Evolutionary conservation across 2,329 filamentous ascomycete genomes (phyloP).

Genomic region (Aspergillus sp.): DNA sequence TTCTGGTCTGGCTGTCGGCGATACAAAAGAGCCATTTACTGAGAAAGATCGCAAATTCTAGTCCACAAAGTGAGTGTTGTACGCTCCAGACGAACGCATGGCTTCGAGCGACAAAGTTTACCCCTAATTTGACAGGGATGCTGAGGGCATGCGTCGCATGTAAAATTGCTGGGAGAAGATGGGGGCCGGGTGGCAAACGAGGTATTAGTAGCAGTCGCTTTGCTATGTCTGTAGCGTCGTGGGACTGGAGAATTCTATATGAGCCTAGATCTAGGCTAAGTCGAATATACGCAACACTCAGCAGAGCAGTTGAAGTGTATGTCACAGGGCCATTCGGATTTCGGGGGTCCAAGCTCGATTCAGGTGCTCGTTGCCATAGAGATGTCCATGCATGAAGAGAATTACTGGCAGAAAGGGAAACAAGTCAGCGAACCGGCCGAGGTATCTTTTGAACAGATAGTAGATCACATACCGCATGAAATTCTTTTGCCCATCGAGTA

Average conservation of each 20-base stretch:
- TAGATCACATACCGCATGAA: neutral
- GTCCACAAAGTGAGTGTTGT: conserved; percentile 27
- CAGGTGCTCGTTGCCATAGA: conserved; percentile 44
- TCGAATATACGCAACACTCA: conserved; percentile 60
- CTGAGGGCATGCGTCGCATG: conserved; percentile 69
- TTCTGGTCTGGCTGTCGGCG: neutral
- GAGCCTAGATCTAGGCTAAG: conserved; percentile 26
- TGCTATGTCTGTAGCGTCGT: conserved; percentile 57
- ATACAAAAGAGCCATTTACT: conserved; percentile 27
- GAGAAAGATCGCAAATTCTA: conserved; percentile 29
- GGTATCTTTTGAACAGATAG: neutral
- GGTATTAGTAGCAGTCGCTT: conserved; percentile 46
- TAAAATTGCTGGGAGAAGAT: conserved; percentile 63
- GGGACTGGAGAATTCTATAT: conserved; percentile 59
- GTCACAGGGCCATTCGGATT: conserved; percentile 59
- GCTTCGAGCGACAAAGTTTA: conserved; percentile 23
- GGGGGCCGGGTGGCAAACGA: conserved; percentile 53
- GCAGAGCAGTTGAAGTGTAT: conserved; percentile 65
- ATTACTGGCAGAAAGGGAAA: conserved; percentile 26
- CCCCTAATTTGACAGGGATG: conserved; percentile 44
- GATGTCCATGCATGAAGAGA: conserved; percentile 45
- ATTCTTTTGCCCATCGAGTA: neutral
- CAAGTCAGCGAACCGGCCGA: too few relatives aligned
- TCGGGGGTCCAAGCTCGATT: conserved; percentile 38
- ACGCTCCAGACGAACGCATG: conserved; percentile 28